Evolutionary conservation across 768 basidiomycete genomes (phyloP).

Genomic region (Kwoniella heveanensis): DNA sequence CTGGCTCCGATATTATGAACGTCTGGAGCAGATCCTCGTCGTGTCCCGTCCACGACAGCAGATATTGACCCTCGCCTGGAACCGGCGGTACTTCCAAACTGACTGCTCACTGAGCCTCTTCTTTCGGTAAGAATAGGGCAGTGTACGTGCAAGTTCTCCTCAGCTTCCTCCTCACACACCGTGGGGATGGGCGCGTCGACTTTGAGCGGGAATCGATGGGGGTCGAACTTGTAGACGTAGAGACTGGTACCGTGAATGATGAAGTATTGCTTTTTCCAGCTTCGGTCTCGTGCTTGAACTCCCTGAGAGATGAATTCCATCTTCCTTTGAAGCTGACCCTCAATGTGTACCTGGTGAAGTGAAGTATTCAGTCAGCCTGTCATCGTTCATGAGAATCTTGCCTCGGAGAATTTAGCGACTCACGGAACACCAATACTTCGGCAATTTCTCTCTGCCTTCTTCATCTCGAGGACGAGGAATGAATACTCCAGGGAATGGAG

Average conservation of each 20-base stretch:
- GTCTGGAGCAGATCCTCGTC: slow-evolving; percentile 21
- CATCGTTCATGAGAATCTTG: not conserved
- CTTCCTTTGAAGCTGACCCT: slow-evolving; percentile 81
- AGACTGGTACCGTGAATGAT: slow-evolving; percentile 91
- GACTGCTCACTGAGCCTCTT: slow-evolving; percentile 13
- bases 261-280: slow-evolving; percentile 85
- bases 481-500: slow-evolving; percentile 52
- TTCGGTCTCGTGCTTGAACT: slow-evolving; percentile 81
- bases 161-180: slow-evolving; percentile 46
- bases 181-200: slow-evolving; percentile 35
- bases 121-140: slow-evolving; percentile 37
- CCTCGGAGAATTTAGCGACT: slow-evolving; percentile 14
- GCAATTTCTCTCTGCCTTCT: slow-evolving; percentile 79
- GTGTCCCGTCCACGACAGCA: not conserved
- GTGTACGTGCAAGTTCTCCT: slow-evolving; percentile 55
- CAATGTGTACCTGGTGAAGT: slow-evolving; percentile 64
- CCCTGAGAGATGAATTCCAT: slow-evolving; percentile 88
- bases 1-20: slow-evolving; percentile 8
- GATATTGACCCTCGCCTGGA: slow-evolving; percentile 16
- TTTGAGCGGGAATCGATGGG: slow-evolving; percentile 54
- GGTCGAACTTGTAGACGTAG: slow-evolving; percentile 62
- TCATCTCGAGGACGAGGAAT: slow-evolving; percentile 62
- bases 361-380: not conserved
- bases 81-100: not conserved
- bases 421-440: slow-evolving; percentile 73